Evolutionary conservation across 345 rosid species (phyloP).

Genomic region (Anacardium occidentale): DNA sequence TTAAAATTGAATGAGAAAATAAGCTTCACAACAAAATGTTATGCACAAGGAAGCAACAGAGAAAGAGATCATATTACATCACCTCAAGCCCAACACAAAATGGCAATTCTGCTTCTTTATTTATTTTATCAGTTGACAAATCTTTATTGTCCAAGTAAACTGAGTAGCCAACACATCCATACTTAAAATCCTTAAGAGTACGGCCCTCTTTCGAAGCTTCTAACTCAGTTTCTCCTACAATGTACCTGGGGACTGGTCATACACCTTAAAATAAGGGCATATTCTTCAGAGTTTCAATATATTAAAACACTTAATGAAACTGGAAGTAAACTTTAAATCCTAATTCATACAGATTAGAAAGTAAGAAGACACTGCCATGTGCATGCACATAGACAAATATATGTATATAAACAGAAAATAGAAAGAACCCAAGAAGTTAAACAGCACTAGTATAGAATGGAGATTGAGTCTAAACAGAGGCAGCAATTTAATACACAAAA

Average conservation of each 20-base stretch:
- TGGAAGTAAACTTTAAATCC: not conserved
- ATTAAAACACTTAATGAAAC: not conserved
- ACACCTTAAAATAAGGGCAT: conserved; percentile 16
- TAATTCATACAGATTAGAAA: not conserved
- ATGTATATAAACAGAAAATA: not conserved
- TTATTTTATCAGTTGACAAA: conserved; percentile 23
- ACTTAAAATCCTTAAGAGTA: conserved; percentile 35
- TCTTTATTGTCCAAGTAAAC: conserved; percentile 34
- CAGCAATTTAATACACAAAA: not conserved
- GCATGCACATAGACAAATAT: too few relatives aligned
- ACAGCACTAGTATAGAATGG: not conserved
- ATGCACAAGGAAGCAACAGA: not conserved
- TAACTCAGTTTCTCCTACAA: conserved; percentile 36
- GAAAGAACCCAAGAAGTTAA: not conserved
- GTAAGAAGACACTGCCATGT: not conserved
- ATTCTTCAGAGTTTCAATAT: not conserved
- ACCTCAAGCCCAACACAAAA: conserved; percentile 53
- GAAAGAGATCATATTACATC: conserved; percentile 13
- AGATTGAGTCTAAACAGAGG: not conserved
- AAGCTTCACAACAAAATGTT: not conserved
- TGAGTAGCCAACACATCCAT: conserved; percentile 49
- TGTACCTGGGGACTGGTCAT: conserved; percentile 37
- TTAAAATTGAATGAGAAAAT: not conserved
- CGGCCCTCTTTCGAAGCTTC: conserved; percentile 45
- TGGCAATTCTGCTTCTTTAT: conserved; percentile 36